phyloP scores from a whole-genome alignment of 192 early-diverging fungal genomes.

The Cladochytrium replicatum region DNA sequence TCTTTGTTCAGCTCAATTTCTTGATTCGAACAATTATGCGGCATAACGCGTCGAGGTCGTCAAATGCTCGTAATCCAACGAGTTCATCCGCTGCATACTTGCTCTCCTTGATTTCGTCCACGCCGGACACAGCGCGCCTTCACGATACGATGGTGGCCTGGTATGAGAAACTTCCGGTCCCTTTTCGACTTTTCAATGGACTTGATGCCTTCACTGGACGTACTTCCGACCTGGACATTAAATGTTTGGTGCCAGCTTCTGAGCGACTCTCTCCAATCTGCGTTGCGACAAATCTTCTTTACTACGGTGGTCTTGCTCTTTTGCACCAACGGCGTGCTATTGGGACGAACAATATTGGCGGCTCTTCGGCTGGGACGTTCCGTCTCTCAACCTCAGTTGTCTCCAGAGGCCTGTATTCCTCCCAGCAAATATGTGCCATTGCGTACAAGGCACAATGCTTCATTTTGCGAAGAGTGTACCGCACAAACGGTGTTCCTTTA shows the following conservation, averaged over 20 bases:
- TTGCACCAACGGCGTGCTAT: conserved; percentile 13
- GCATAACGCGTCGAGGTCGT: neutral
- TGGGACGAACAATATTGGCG: neutral
- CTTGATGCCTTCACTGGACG: conserved; percentile 4
- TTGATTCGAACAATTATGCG: conserved; percentile 10
- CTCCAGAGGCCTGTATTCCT: conserved; percentile 3
- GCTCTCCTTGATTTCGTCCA: neutral
- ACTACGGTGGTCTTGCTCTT: conserved; percentile 8
- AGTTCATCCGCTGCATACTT: neutral
- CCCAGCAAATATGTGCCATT: neutral
- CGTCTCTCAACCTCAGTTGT: conserved; percentile 1
- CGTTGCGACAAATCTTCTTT: conserved; percentile 10
- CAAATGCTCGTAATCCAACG: neutral
- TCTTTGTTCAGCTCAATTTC: conserved; percentile 16
- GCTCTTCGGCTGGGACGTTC: neutral
- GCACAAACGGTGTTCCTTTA: neutral
- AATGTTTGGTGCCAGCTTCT: neutral
- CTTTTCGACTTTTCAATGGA: conserved; percentile 5
- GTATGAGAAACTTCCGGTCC: conserved; percentile 9
- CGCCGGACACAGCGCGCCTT: neutral
- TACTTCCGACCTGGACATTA: neutral
- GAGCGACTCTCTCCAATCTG: conserved; percentile 2
- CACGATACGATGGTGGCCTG: conserved; percentile 12
- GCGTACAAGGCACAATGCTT: conserved; percentile 14
- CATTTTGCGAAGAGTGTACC: conserved; percentile 11